Base-by-base conservation (phyloP, 2,329 filamentous ascomycete species). In the Davidsoniella neocaledoniae region DNA sequence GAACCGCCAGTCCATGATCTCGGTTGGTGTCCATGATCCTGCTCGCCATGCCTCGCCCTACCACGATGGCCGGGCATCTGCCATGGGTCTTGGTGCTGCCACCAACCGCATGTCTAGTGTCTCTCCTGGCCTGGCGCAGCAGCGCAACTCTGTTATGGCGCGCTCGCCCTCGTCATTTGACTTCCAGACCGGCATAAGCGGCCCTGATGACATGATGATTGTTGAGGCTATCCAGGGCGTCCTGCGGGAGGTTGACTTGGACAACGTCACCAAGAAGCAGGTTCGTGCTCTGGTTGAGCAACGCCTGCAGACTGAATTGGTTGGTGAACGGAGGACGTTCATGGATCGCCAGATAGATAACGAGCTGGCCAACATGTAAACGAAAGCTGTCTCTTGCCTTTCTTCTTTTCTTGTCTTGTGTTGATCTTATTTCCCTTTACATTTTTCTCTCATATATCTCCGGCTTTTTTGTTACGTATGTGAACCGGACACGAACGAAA, bases 261-360 rank as follows among this genome's bases (percentile, higher is more conserved):
- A 98, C 63, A 90, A 76, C n/a, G 86, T 96, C 44, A 98, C 91
- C 5, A 98, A 96, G 79, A 98, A 98, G 70, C 90, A 96, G 68
- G 82, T 91, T 51, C 76, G 85, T 46, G 88, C 85, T 3, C 73
- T 96, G 42, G 87, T 94, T 10, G 91, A 98, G 68, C 87, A 95
- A 69, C 77, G 88, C 59, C 67, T 98, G 54, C 90, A 95, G 68
- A 90, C 84, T 4, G 87, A 94, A 63, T 72, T 96, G 52, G 72
- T 76, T 0, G 88, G 87, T 19, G 88, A 95, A 65, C 81, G 86
- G 63, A 79, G 83, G 62, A 79, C 80, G 14, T 96, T 94, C 68
- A 78, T 96, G 69, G 90, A 95, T 67, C 75, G 81, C 57, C 84
- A 88, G 68, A 96, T 98, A 65, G 91, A 98, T 66, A 76, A 77